Evolutionary conservation across 345 rosid species (phyloP).

Genomic region (Corchorus olitorius): DNA sequence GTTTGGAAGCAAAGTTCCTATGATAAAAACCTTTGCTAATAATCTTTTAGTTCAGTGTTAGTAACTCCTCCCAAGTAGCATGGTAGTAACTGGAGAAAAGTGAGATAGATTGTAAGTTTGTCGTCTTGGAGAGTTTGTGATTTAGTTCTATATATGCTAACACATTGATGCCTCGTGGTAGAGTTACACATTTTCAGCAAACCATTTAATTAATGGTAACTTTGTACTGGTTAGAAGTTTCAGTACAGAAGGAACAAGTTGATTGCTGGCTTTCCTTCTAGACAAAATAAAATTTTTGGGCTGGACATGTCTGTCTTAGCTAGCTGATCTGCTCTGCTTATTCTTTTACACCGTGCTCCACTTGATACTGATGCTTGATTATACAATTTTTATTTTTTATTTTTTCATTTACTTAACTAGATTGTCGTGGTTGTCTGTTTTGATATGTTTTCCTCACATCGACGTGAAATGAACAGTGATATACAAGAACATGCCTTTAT

Average conservation of each 20-base stretch:
- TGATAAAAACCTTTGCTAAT: background rate
- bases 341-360: background rate
- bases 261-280: background rate
- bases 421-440: background rate
- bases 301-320: background rate
- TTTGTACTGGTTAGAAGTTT: background rate
- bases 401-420: background rate
- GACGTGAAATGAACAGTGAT: background rate
- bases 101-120: background rate
- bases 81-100: background rate
- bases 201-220: background rate
- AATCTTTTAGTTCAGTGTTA: constrained; percentile 1
- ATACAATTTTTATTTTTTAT: background rate
- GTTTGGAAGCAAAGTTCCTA: background rate
- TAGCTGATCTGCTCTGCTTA: background rate
- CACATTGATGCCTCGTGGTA: background rate
- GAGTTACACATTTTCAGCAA: background rate
- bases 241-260: background rate
- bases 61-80: background rate
- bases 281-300: background rate
- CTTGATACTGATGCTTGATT: background rate
- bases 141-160: background rate
- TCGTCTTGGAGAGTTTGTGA: background rate
- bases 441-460: background rate
- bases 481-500: background rate